Percentiles rank a stretch among this genome's conserved stretches.
Evolutionary conservation across 257 asterid genomes (phyloP).

Genomic region (Solanum clarkiae): DNA sequence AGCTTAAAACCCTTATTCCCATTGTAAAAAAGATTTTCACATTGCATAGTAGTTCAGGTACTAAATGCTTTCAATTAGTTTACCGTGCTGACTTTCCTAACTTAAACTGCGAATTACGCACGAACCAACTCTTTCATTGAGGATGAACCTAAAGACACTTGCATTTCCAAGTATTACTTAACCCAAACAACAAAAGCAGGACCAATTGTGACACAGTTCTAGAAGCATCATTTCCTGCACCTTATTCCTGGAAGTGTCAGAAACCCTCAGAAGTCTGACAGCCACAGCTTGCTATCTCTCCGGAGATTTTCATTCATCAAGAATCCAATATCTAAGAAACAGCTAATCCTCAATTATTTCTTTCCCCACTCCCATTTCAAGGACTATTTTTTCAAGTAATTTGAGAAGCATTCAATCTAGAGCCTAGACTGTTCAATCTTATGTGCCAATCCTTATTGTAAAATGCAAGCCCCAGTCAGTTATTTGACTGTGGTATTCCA

Average conservation of each 20-base stretch:
- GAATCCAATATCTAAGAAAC: background rate
- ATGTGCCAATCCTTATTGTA: background rate
- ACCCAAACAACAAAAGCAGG: background rate
- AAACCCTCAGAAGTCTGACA: background rate
- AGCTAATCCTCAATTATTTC: background rate
- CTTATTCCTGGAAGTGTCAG: background rate
- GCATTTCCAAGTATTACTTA: background rate
- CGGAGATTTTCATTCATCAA: background rate
- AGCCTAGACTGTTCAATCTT: background rate
- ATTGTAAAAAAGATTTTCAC: background rate
- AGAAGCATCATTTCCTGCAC: background rate
- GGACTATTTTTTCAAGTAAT: background rate
- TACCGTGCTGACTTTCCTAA: background rate
- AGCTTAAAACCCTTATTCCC: background rate
- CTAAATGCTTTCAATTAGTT: background rate
- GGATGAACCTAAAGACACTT: background rate
- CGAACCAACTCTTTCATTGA: background rate
- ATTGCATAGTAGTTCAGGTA: background rate
- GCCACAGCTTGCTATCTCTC: background rate
- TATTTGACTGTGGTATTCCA: background rate
- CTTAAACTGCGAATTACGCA: background rate
- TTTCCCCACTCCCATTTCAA: background rate
- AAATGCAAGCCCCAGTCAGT: background rate
- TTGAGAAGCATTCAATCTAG: background rate
- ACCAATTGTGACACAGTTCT: background rate